These are phyloP conservation scores for Dipodascus albidus DNA, from an alignment of 805 yeast species.

Conservation along the genomic window DNA sequence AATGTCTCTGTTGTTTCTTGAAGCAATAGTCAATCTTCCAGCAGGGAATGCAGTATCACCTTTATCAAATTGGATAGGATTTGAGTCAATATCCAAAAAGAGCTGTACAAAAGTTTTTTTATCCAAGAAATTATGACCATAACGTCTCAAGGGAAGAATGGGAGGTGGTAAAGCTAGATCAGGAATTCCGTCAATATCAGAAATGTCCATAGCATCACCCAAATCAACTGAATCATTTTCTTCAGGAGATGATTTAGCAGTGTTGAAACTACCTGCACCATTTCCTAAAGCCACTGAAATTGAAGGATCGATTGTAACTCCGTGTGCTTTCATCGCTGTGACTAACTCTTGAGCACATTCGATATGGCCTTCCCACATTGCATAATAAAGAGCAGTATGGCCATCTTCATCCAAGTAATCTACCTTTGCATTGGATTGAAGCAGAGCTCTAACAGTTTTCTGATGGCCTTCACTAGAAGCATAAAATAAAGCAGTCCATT, in stretches of 20 bases:
- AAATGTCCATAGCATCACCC: slow-evolving; percentile 16
- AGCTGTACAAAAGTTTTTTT: slow-evolving; percentile 78
- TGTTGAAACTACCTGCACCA: background rate
- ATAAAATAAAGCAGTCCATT: slow-evolving; percentile 91
- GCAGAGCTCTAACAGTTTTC: slow-evolving; percentile 54
- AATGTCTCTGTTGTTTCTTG: slow-evolving; percentile 57
- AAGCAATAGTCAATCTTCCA: slow-evolving; percentile 65
- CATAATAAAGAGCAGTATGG: slow-evolving; percentile 70
- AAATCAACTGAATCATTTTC: slow-evolving; percentile 3
- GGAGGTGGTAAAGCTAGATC: slow-evolving; percentile 93
- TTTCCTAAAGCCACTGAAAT: slow-evolving; percentile 5
- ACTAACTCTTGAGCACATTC: slow-evolving; percentile 63
- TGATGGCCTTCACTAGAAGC: slow-evolving; percentile 79
- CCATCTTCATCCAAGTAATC: slow-evolving; percentile 67
- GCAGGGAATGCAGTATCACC: slow-evolving; percentile 29
- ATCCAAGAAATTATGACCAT: slow-evolving; percentile 93
- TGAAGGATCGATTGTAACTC: slow-evolving; percentile 6
- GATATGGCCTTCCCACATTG: slow-evolving; percentile 90
- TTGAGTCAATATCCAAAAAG: slow-evolving; percentile 38
- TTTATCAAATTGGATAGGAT: slow-evolving; percentile 34
- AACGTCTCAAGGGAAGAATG: slow-evolving; percentile 80
- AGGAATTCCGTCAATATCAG: slow-evolving; percentile 64
- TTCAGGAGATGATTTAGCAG: background rate
- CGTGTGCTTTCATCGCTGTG: slow-evolving; percentile 22
- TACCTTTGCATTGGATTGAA: slow-evolving; percentile 63